Evolutionary conservation across 768 basidiomycete genomes (phyloP).

Genomic region (Russula abietina): DNA sequence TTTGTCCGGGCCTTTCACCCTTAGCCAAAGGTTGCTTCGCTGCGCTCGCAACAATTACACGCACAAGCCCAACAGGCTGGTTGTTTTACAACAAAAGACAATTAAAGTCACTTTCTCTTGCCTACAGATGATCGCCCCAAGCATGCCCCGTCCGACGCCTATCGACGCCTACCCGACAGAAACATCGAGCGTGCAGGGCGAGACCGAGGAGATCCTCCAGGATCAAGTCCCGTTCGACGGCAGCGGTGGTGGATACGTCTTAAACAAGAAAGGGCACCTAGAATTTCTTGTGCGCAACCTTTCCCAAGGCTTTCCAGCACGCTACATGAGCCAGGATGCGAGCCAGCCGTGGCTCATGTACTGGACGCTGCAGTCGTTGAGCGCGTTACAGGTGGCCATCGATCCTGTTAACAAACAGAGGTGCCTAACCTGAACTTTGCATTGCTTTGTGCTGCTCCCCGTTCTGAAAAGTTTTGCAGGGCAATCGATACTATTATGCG

Average conservation of each 20-base stretch:
- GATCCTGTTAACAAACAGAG: conserved; percentile 73
- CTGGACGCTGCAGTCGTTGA: conserved; percentile 86
- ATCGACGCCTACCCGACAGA: conserved; percentile 56
- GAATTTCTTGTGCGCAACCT: conserved; percentile 69
- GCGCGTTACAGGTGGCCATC: conserved; percentile 66
- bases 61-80: no score
- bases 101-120: neutral
- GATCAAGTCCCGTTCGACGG: conserved; percentile 42
- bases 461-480: conserved; percentile 35
- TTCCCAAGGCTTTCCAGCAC: conserved; percentile 70
- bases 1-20: no score
- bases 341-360: conserved; percentile 94
- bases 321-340: conserved; percentile 83
- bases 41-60: no score
- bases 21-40: no score
- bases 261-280: conserved; percentile 64
- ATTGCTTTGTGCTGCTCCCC: neutral
- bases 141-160: conserved; percentile 34
- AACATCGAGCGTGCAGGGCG: conserved; percentile 56
- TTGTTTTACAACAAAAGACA: neutral
- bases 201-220: conserved; percentile 61
- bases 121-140: neutral
- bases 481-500: conserved; percentile 73
- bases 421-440: conserved; percentile 39
- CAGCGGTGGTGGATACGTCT: conserved; percentile 29